Evolutionary conservation across 1,284 basidiomycete species (phyloP).

Genomic region (Tilletia indica): DNA sequence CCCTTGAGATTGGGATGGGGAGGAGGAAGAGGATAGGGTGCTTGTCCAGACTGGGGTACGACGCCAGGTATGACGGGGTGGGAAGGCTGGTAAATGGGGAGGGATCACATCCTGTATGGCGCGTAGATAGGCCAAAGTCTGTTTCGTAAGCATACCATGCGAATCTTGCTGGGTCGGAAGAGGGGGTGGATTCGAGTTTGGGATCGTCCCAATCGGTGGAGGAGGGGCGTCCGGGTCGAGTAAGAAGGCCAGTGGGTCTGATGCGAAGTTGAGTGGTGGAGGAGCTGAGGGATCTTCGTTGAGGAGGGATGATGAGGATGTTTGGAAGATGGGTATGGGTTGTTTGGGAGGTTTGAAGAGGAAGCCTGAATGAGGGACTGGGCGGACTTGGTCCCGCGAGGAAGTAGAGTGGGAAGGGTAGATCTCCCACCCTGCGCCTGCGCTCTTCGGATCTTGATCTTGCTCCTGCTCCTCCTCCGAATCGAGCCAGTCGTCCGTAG

Average conservation of each 20-base stretch:
- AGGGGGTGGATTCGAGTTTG: not conserved
- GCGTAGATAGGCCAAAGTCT: conserved; percentile 1
- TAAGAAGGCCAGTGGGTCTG: not conserved
- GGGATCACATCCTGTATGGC: not conserved
- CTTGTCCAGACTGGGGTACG: not conserved
- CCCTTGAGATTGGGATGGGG: not conserved
- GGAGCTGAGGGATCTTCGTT: not conserved
- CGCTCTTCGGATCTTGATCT: not conserved
- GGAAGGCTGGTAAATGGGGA: conserved; percentile 4
- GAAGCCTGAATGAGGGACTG: not conserved
- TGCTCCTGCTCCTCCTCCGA: conserved; percentile 11
- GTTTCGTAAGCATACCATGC: not conserved
- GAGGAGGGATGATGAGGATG: not conserved
- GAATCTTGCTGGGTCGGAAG: not conserved
- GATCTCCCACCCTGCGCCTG: not conserved
- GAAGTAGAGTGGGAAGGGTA: conserved; percentile 5
- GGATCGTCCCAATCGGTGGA: not conserved
- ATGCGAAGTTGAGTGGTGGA: no score
- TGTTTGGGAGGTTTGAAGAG: conserved; percentile 18
- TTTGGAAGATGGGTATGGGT: not conserved
- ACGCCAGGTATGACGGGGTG: conserved; percentile 3
- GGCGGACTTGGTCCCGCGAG: not conserved
- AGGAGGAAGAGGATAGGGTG: not conserved
- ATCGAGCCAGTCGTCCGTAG: conserved; percentile 11
- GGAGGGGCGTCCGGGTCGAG: conserved; percentile 5